A percentile compares a stretch with the other conserved stretches of the same genome.
These are phyloP conservation scores for Neonectria punicea DNA, from an alignment of 2,329 filamentous ascomycete species.

Conservation along the genomic window DNA sequence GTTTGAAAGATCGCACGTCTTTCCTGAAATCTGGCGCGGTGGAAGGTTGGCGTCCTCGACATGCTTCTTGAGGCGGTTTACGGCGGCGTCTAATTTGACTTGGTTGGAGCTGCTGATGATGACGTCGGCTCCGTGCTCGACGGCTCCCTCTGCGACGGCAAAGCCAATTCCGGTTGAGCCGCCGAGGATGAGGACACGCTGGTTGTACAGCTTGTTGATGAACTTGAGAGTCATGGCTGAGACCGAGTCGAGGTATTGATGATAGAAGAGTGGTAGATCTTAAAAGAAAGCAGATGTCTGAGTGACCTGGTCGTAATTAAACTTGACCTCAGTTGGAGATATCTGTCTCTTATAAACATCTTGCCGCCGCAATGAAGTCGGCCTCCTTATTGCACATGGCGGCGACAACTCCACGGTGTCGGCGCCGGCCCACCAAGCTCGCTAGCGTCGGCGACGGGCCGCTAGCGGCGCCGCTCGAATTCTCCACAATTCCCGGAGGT, in stretches of 20 bases:
- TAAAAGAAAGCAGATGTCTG: not conserved
- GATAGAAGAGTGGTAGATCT: not conserved
- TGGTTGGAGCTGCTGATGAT: slow-evolving; percentile 69
- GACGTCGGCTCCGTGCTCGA: slow-evolving; percentile 66
- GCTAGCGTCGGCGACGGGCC: slow-evolving; percentile 11
- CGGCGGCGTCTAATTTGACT: slow-evolving; percentile 57
- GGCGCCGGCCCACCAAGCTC: not conserved
- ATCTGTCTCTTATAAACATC: not conserved
- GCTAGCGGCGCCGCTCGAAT: slow-evolving; percentile 12
- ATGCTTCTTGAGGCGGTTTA: slow-evolving; percentile 51
- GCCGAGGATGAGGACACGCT: slow-evolving; percentile 68
- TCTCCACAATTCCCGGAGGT: slow-evolving; percentile 1
- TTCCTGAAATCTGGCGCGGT: slow-evolving; percentile 40
- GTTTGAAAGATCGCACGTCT: slow-evolving; percentile 35
- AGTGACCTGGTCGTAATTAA: not conserved
- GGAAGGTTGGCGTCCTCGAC: slow-evolving; percentile 50
- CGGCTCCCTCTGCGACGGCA: slow-evolving; percentile 65
- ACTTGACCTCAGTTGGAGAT: not conserved
- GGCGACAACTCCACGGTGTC: not conserved
- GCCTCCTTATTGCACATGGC: not conserved
- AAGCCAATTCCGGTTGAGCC: slow-evolving; percentile 73
- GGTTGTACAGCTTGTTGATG: slow-evolving; percentile 49
- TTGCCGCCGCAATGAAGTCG: not conserved
- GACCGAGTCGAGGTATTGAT: slow-evolving; percentile 1
- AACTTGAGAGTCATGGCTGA: slow-evolving; percentile 38